Evolutionary conservation across 306 rosid species (phyloP), one percentile per base, ranked within the genome.

Genomic region (Malus asiatica): DNA sequence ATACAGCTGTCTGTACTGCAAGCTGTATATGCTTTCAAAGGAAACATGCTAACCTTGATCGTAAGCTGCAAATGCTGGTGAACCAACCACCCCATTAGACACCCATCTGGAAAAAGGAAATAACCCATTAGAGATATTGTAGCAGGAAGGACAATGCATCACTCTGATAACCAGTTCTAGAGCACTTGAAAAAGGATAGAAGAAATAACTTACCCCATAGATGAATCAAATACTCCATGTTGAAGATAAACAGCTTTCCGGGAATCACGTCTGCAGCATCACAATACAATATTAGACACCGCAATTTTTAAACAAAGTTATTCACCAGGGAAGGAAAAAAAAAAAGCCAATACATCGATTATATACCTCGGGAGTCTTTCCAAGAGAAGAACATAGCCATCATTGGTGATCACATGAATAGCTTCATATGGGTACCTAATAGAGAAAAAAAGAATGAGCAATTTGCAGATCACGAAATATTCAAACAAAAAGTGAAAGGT

Each of bases 1-100:
- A 22, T 10, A 60, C 4, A 66, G 29, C 46, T 51, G 35, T 38
- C 44, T 33, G 27, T 70, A 76, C 38, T 55, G 35, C 22, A 25
- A 25, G 72, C 65, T 71, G 64, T 44, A 68, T 35, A 74, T 15
- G 66, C 32, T 38, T 19, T 70, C n/a, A 30, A 55, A 68, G 53
- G 33, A 35, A 82, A 81, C 57, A 35, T 48, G 66, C 89, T 70
- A 73, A 92, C 98, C 98, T 92, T 90, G 97, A 80, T 94, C 98
- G 61, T 84, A 94, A 46, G 98, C 98, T 30, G 98, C 97, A 88
- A 94, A 94, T 62, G 98, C 98, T 19, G 96, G 98, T 55, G 98
- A 94, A 67, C 98, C 98, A 80, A 94, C 97, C 74, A 94, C 86
- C 68, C 98, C 98, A 87, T 94, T 94, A 62, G 96, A 91, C 69